A percentile compares a stretch with the other conserved stretches of the same genome.
These are phyloP conservation scores for Beauveria sp. DNA, from an alignment of 2,329 filamentous ascomycete species.

Conservation along the genomic window DNA sequence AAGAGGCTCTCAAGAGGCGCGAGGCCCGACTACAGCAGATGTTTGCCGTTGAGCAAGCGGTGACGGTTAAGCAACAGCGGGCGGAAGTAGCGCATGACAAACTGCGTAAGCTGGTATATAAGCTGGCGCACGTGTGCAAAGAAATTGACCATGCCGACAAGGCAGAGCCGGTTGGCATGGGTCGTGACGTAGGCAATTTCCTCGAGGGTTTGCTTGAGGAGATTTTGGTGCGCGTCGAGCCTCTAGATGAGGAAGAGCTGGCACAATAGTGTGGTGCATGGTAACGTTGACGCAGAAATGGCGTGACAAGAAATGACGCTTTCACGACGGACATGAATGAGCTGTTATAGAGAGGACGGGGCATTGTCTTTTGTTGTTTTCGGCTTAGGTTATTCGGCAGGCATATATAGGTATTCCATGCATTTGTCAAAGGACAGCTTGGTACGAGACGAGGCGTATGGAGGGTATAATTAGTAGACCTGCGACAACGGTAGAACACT, in stretches of 20 bases:
- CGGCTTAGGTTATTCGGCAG: background rate
- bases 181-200: constrained; percentile 79
- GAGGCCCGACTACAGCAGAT: constrained; percentile 46
- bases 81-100: constrained; percentile 70
- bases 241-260: constrained; percentile 64
- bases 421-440: background rate
- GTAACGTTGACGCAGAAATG: background rate
- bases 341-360: background rate
- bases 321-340: background rate
- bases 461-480: background rate
- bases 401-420: background rate
- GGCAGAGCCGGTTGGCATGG: constrained; percentile 85
- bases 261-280: constrained; percentile 12
- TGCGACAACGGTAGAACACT: background rate
- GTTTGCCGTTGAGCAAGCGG: constrained; percentile 26
- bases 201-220: constrained; percentile 90
- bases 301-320: background rate
- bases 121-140: constrained; percentile 73
- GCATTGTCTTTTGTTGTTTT: background rate
- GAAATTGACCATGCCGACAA: constrained; percentile 88
- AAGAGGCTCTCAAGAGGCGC: constrained; percentile 80
- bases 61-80: constrained; percentile 57
- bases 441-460: background rate
- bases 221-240: constrained; percentile 84
- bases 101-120: constrained; percentile 71